Percentiles rank a stretch among this genome's conserved stretches.
Evolutionary conservation across 2,329 filamentous ascomycete species (phyloP).

Genomic region (Byssochlamys sp.): DNA sequence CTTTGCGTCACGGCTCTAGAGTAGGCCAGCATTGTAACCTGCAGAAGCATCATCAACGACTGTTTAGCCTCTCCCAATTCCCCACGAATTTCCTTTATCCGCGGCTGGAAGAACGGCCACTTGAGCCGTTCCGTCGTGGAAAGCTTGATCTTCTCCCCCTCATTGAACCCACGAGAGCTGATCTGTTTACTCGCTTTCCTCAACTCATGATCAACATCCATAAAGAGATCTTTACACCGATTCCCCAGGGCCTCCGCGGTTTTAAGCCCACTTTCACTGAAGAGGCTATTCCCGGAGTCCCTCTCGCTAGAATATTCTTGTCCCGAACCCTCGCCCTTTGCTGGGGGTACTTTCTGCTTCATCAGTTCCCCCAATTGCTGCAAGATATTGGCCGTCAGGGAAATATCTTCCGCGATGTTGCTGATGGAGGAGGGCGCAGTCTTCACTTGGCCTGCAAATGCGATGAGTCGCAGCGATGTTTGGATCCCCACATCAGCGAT

Average conservation of each 20-base stretch:
- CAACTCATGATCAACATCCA: neutral
- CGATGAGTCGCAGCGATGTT: slow-evolving; percentile 5
- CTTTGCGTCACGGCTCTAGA: neutral
- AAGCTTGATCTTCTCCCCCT: neutral
- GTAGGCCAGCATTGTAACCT: neutral
- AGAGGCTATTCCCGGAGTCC: neutral
- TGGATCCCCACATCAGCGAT: slow-evolving; percentile 3
- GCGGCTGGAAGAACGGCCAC: neutral
- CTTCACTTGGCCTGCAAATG: slow-evolving; percentile 5
- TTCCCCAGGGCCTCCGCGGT: neutral
- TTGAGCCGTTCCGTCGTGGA: neutral
- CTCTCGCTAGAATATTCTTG: neutral
- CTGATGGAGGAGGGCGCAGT: neutral
- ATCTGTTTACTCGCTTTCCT: neutral
- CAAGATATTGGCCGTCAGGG: neutral
- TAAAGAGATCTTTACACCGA: neutral
- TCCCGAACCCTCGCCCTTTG: no score
- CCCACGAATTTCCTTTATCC: neutral
- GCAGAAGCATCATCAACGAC: neutral
- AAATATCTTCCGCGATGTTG: neutral
- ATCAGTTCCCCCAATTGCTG: neutral
- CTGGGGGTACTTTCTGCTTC: neutral
- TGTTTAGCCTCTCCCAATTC: neutral
- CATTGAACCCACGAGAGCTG: neutral
- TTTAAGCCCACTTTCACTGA: neutral